Evolutionary conservation across 768 basidiomycete genomes (phyloP).

Genomic region (Serpula lacrymans): DNA sequence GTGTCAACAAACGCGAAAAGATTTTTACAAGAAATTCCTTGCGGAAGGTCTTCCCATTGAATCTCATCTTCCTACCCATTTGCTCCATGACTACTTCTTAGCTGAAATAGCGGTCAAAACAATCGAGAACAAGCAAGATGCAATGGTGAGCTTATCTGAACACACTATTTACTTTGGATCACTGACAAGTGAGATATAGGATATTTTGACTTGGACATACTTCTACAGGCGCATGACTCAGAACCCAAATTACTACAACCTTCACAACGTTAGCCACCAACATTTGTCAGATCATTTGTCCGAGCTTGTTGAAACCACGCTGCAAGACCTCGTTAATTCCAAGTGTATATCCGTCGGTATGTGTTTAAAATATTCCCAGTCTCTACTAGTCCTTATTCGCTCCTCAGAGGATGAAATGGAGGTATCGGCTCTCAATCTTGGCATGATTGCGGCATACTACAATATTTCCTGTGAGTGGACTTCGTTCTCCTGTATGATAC

Average conservation of each 20-base stretch:
- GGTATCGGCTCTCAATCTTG: slow-evolving; percentile 85
- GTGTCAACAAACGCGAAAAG: slow-evolving; percentile 97
- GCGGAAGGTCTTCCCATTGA: slow-evolving; percentile 97
- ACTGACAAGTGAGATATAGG: slow-evolving; percentile 39
- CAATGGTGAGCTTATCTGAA: slow-evolving; percentile 58
- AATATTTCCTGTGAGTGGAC: slow-evolving; percentile 77
- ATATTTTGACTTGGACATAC: slow-evolving; percentile 98
- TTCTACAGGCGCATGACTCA: slow-evolving; percentile 98
- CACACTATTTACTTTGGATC: neutral
- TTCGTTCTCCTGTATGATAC: neutral
- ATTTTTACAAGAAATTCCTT: slow-evolving; percentile 99
- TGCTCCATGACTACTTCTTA: slow-evolving; percentile 95
- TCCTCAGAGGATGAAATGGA: slow-evolving; percentile 88
- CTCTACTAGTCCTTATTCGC: slow-evolving; percentile 3
- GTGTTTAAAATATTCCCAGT: no score
- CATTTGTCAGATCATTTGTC: slow-evolving; percentile 95
- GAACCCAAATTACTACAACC: slow-evolving; percentile 93
- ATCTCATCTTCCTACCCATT: slow-evolving; percentile 85
- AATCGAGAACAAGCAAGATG: slow-evolving; percentile 98
- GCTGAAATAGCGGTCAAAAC: slow-evolving; percentile 98
- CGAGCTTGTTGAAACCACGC: slow-evolving; percentile 90
- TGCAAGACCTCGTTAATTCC: slow-evolving; percentile 88
- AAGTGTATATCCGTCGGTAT: slow-evolving; percentile 90
- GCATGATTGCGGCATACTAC: slow-evolving; percentile 98
- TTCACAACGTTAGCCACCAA: slow-evolving; percentile 93